Percentiles rank a stretch among this genome's conserved stretches.
Conservation (phyloP, 2,329 filamentous ascomycete genomes). For the Ophiostoma pallidulum region DNA sequence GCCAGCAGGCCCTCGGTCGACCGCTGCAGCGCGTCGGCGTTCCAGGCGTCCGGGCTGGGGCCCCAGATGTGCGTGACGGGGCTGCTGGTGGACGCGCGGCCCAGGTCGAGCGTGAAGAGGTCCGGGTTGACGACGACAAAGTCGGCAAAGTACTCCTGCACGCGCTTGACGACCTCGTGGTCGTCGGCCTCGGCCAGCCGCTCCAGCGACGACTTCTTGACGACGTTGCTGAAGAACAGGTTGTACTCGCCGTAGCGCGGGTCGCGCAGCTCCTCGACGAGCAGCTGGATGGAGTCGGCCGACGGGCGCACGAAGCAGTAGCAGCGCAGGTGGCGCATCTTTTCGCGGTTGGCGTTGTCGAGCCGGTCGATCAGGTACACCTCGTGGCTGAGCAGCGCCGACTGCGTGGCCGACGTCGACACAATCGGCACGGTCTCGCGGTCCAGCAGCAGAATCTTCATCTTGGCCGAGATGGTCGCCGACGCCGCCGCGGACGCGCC, state of each 20-base stretch:
- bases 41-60: constrained; percentile 76
- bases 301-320: constrained; percentile 89
- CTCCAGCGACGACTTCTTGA: constrained; percentile 92
- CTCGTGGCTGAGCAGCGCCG: constrained; percentile 86
- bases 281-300: constrained; percentile 79
- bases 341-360: constrained; percentile 82
- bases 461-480: constrained; percentile 64
- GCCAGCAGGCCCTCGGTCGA: constrained; percentile 82
- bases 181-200: constrained; percentile 92
- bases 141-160: constrained; percentile 95
- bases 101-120: constrained; percentile 69
- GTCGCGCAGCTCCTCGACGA: constrained; percentile 91
- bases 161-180: constrained; percentile 86
- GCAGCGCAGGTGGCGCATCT: constrained; percentile 95
- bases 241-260: constrained; percentile 97
- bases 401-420: constrained; percentile 93
- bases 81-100: constrained; percentile 4
- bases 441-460: constrained; percentile 95
- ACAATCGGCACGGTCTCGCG: constrained; percentile 89
- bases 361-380: constrained; percentile 96
- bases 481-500: constrained; percentile 54
- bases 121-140: constrained; percentile 94
- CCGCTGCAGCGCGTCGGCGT: constrained; percentile 75
- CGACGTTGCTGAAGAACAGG: constrained; percentile 94
- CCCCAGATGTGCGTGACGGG: constrained; percentile 64